Conservation (phyloP, 2,329 filamentous ascomycete genomes). For the Hypoxylon sp. region DNA sequence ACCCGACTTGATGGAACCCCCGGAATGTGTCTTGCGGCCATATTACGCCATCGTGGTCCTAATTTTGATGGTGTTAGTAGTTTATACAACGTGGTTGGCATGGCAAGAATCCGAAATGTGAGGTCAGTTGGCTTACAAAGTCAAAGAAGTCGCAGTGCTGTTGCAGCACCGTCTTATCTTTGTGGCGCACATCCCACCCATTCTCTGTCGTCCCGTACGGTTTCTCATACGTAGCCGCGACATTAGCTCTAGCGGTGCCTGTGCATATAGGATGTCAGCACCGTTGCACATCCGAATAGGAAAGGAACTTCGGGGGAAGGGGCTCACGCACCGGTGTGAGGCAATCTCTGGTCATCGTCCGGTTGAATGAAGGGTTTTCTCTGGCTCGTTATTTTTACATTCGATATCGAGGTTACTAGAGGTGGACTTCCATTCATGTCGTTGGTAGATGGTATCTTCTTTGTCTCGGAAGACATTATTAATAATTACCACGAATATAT, state of each 20-base stretch:
- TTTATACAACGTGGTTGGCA: neutral
- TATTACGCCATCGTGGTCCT: constrained; percentile 66
- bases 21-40: constrained; percentile 66
- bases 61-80: constrained; percentile 4
- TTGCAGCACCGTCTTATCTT: constrained; percentile 62
- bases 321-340: constrained; percentile 48
- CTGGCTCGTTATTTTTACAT: constrained; percentile 49
- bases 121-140: constrained; percentile 30
- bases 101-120: neutral
- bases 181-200: constrained; percentile 53
- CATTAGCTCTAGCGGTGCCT: constrained; percentile 57
- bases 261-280: neutral
- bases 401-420: constrained; percentile 41
- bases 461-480: constrained; percentile 25
- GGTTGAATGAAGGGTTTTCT: constrained; percentile 53
- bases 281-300: neutral
- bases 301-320: neutral
- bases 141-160: constrained; percentile 70
- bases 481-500: constrained; percentile 15
- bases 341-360: constrained; percentile 49
- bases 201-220: constrained; percentile 56
- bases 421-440: constrained; percentile 20
- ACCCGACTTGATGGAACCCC: constrained; percentile 64
- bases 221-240: constrained; percentile 55
- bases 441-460: constrained; percentile 17